Base-by-base conservation (phyloP, 23 red algal genomes). In the Gracilaria domingensis region DNA sequence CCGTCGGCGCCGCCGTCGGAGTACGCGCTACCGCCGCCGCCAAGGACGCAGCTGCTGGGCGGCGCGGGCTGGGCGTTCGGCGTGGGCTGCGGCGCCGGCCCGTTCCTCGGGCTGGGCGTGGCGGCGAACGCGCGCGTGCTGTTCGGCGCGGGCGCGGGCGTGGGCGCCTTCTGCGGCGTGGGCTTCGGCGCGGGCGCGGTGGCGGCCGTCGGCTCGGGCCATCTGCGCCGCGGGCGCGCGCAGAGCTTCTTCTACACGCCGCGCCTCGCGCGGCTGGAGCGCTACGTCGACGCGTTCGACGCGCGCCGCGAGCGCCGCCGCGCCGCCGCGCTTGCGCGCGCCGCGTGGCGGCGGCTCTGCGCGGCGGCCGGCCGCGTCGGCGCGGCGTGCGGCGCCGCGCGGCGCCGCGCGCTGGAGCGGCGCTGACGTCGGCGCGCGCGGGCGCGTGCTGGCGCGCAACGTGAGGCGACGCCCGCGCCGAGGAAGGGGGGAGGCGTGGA, bases 21-120 rank as follows among this genome's bases (percentile, higher is more conserved):
- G 39, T 95, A 89, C 51, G 57, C 84, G 35, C 38, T 64, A 12
- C 93, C 93, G 35, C 72, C 93, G 47, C 93, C 93, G 50, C 93
- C 93, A 37, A 73, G 64, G 45, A 89, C 59, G 64, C 82, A 79
- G 59, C 34, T 95, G 56, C 66, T 82, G 42, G 50, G 53, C 33
- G 93, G 84, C 1, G 12, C 48, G 34, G 93, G 93, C 8, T 95
- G 93, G 93, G 84, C 78, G 59, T 95, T 83, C 65, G 93, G 93
- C 33, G 85, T 88, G 54, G 93, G 93, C 5, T 95, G 93, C 51
- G 80, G 83, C 74, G 42, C 80, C 40, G 93, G 93, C 0, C 57
- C 75, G 47, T 95, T 89, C 66, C 47, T 95, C 25, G 93, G 93
- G 13, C 37, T 95, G 14, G 93, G 93, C 35, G 83, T 88, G 51